These are phyloP conservation scores for Phaeosphaeriaceae sp. DNA, from an alignment of 2,329 filamentous ascomycete species.

Conservation along the genomic window DNA sequence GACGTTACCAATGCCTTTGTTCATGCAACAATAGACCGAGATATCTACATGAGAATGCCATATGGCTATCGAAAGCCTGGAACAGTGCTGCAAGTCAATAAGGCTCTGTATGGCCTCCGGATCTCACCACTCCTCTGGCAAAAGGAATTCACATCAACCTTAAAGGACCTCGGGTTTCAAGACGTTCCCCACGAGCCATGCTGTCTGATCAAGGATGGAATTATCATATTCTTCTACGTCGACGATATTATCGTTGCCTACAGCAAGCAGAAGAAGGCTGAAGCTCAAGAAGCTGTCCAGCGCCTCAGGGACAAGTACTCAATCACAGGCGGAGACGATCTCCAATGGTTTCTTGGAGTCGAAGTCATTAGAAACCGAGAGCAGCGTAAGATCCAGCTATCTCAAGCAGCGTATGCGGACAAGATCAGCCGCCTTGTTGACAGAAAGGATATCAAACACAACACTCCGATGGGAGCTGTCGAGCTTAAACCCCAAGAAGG, in stretches of 20 bases:
- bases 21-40: too few species aligned
- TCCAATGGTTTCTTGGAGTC: too few species aligned
- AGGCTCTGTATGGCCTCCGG: too few species aligned
- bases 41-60: too few species aligned
- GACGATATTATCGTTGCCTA: too few species aligned
- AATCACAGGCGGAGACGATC: background rate
- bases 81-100: too few species aligned
- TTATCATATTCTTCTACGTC: background rate
- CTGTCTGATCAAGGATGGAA: conserved; percentile 1
- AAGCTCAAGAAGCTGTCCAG: background rate
- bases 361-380: background rate
- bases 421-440: background rate
- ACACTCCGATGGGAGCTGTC: background rate
- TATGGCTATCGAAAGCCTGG: too few species aligned
- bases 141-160: too few species aligned
- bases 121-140: too few species aligned
- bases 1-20: background rate
- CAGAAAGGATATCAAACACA: background rate
- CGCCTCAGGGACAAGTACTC: background rate
- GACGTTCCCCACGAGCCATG: background rate
- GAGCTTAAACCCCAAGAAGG: background rate
- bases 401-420: background rate
- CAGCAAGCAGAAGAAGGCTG: too few species aligned
- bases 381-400: background rate
- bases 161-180: background rate